Evolutionary conservation across 352 stramenopile species (phyloP).

Genomic region (Saprolegnia diclina): DNA sequence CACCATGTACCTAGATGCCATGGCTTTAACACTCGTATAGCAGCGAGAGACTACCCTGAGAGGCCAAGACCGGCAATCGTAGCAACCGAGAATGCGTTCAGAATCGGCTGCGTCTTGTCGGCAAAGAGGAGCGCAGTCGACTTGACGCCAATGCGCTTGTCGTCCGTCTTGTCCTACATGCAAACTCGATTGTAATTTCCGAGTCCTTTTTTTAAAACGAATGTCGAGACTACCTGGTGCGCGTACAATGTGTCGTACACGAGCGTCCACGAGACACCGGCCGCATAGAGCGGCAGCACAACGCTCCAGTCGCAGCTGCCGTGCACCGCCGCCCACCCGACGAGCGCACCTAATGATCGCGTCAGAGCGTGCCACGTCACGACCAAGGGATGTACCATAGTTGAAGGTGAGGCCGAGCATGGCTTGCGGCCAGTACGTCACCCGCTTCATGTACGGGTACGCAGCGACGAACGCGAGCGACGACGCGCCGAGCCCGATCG

Average conservation of each 20-base stretch:
- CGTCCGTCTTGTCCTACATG: constrained; percentile 90
- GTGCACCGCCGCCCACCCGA: constrained; percentile 90
- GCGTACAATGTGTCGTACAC: constrained; percentile 99
- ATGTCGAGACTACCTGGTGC: constrained; percentile 79
- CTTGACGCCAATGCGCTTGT: constrained; percentile 92
- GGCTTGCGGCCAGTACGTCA: constrained; percentile 96
- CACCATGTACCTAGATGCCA: constrained; percentile 44
- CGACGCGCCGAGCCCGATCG: constrained; percentile 87
- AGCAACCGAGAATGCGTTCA: constrained; percentile 79
- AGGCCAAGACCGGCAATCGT: constrained; percentile 58
- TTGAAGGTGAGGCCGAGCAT: constrained; percentile 98
- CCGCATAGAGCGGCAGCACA: constrained; percentile 92
- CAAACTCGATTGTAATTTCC: background rate
- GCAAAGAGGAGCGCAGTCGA: constrained; percentile 96
- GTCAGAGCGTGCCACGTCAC: background rate
- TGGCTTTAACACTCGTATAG: background rate
- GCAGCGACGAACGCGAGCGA: constrained; percentile 91
- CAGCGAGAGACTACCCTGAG: constrained; percentile 42
- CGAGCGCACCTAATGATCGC: constrained; percentile 60
- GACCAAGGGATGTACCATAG: constrained; percentile 58
- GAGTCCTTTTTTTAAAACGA: background rate
- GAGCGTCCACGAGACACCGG: constrained; percentile 95
- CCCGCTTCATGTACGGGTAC: constrained; percentile 98
- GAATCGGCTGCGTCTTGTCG: constrained; percentile 89
- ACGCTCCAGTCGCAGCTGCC: constrained; percentile 75